Base-by-base conservation (phyloP, 2,329 filamentous ascomycete genomes). In the Beauveria brongniartii region DNA sequence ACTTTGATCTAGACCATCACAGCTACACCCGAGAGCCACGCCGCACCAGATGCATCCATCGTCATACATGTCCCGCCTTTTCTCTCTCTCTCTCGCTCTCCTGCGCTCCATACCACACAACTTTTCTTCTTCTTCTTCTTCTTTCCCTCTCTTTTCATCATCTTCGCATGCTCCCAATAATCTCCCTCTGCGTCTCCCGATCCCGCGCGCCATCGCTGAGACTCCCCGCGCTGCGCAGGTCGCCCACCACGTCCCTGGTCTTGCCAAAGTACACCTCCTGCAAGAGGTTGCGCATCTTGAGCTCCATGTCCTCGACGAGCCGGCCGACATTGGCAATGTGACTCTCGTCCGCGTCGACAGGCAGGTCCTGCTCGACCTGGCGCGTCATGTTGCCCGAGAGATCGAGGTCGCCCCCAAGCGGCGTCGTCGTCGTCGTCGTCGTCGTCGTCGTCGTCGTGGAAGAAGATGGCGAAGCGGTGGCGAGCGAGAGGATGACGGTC, bases 191-290 rank as follows among this genome's bases (percentile, higher is more conserved):
- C 62, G 90, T 87, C 68, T 91, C 90, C 64, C 90, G 84, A 66
- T 97, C 93, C 70, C 83, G 85, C 71, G 90, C 91, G 44, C 88
- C 86, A 75, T 96, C 91, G 65, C 90, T 95, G 73, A 97, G 77
- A 64, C 89, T 87, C 56, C 86, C 86, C 65, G 96, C 83, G 75
- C 92, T 97, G 73, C 94, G 84, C 75, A 99, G 77, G 74, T 99
- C 93, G 60, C 93, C 94, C 3, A 99, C 93, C 3, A 99, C 92
- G 75, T 99, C 94, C 83, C 96, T 97, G 60, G 94, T 93, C 81
- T 99, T 99, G 72, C 94, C 94, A 77, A 99, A 99, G 78, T 99
- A 99, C 55, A 99, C 94, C 77, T 99, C 94, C 80, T 99, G 93
- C 73, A 99, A 79, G 75, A 97, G 75, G 75, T 99, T 99, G 66